Base-by-base conservation (phyloP, 1,284 basidiomycete species). In the Cutaneotrichosporon arboriforme region DNA sequence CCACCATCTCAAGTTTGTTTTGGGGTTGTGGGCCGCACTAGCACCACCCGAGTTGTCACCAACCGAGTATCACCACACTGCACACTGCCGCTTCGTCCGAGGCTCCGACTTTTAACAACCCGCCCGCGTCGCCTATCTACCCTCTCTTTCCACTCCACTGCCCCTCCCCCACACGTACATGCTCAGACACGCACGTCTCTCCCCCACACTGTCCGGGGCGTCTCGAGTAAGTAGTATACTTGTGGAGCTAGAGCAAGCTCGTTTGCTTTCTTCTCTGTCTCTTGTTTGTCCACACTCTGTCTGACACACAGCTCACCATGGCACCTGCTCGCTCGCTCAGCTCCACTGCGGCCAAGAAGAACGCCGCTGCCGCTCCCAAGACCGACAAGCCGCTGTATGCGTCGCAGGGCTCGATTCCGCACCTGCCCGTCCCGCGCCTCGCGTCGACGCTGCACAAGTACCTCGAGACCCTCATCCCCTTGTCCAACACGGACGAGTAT, bases 401-500 rank as follows among this genome's bases (percentile, higher is more conserved):
- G 18, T 88, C 82, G 73, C 86, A 96, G 65, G 79, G 82, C 7
- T 85, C 84, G 4, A 78, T 97, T 1, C 92, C 92, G 1, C 79
- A 77, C 46, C 81, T 97, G 4, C 92, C 92, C 33, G 85, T 96
- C 0, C 92, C 92, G 0, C 76, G 86, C 2, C 80, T 97, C 41
- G 76, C 83, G 8, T 87, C 87, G 2, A 96, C 92, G 0, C 79
- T 87, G 21, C 69, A 81, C 48, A 93, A 93, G 70, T 97, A 94
- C 77, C 83, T 93, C 62, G 87, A 90, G 62, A 82, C 85, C 1
- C 83, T 92, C 36, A 76, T 81, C 46, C 90, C 91, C 0, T 84
- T 87, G 57, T 78, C 90, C 34, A 81, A 85, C 0, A 75, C 81
- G 2, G 76, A 79, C 13, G 83, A 84, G 54, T 87, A 82, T 64